phyloP scores from a whole-genome alignment of 2,329 filamentous ascomycete genomes.

The Colletotrichum brevisporum region DNA sequence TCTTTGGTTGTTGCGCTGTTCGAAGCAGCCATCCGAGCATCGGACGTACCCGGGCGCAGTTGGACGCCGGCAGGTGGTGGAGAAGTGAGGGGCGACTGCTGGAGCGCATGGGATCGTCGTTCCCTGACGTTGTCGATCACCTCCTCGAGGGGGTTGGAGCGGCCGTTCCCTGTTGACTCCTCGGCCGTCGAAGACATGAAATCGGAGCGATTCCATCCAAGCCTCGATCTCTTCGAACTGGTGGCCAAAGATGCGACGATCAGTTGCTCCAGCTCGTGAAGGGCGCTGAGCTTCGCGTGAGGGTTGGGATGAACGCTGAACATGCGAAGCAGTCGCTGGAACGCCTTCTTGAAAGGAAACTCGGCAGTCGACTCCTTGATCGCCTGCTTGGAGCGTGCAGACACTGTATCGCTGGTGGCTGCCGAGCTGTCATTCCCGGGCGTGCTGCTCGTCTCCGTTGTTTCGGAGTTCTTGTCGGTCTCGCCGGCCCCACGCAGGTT shows the following conservation, averaged over 20 bases:
- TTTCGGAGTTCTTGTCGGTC: slow-evolving; percentile 53
- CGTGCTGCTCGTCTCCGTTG: slow-evolving; percentile 53
- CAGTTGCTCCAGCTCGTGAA: slow-evolving; percentile 87
- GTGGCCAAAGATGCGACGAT: slow-evolving; percentile 76
- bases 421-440: slow-evolving; percentile 58
- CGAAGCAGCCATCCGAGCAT: slow-evolving; percentile 64
- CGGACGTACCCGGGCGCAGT: slow-evolving; percentile 59
- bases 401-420: slow-evolving; percentile 56
- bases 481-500: slow-evolving; percentile 71
- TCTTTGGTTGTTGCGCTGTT: slow-evolving; percentile 70
- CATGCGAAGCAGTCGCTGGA: slow-evolving; percentile 83
- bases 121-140: slow-evolving; percentile 80
- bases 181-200: slow-evolving; percentile 49
- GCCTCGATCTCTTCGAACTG: slow-evolving; percentile 50
- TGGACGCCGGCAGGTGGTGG: slow-evolving; percentile 46
- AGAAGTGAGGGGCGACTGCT: slow-evolving; percentile 50
- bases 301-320: slow-evolving; percentile 94
- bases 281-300: slow-evolving; percentile 84
- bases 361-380: slow-evolving; percentile 60
- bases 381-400: slow-evolving; percentile 47
- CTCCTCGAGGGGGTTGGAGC: slow-evolving; percentile 70
- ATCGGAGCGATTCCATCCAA: slow-evolving; percentile 53
- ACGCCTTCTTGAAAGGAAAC: slow-evolving; percentile 87
- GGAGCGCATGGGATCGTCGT: slow-evolving; percentile 72
- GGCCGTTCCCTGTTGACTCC: slow-evolving; percentile 52